These are phyloP conservation scores for Zoysia matrella DNA, from an alignment of 202 grass and related monocot genomes.

Conservation along the genomic window DNA sequence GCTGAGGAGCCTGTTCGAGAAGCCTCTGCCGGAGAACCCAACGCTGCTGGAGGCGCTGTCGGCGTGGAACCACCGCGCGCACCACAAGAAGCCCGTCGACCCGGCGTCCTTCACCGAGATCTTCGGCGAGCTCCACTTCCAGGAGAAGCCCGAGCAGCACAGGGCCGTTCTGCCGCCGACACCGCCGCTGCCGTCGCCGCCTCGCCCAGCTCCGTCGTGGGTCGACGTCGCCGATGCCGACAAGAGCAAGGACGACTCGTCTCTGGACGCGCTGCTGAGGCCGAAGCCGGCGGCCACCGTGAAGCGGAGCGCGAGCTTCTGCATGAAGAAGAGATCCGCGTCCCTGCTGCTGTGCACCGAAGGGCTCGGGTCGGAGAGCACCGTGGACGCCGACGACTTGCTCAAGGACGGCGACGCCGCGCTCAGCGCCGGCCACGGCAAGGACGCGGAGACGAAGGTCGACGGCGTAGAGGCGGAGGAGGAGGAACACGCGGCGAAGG, in stretches of 20 bases:
- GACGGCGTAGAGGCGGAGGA: background rate
- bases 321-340: constrained; percentile 47
- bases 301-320: constrained; percentile 54
- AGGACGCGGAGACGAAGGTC: background rate
- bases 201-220: background rate
- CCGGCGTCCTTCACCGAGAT: constrained; percentile 76
- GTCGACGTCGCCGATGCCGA: constrained; percentile 20
- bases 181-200: background rate
- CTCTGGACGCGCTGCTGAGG: constrained; percentile 46
- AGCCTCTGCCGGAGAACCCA: constrained; percentile 71
- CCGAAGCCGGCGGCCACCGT: constrained; percentile 29
- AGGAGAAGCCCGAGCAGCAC: constrained; percentile 50
- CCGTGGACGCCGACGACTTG: constrained; percentile 76
- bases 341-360: constrained; percentile 73
- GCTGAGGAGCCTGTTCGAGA: constrained; percentile 74
- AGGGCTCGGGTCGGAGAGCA: constrained; percentile 87
- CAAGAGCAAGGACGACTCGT: constrained; percentile 53
- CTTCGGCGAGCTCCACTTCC: constrained; percentile 90
- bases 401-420: constrained; percentile 36
- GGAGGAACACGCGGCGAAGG: background rate
- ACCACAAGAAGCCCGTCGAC: constrained; percentile 59
- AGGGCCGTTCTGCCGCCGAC: constrained; percentile 6
- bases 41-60: constrained; percentile 82
- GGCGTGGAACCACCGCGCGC: constrained; percentile 53
- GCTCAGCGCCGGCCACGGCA: background rate